Conservation (phyloP, 805 yeast genomes). For the Candida glaebosa region DNA sequence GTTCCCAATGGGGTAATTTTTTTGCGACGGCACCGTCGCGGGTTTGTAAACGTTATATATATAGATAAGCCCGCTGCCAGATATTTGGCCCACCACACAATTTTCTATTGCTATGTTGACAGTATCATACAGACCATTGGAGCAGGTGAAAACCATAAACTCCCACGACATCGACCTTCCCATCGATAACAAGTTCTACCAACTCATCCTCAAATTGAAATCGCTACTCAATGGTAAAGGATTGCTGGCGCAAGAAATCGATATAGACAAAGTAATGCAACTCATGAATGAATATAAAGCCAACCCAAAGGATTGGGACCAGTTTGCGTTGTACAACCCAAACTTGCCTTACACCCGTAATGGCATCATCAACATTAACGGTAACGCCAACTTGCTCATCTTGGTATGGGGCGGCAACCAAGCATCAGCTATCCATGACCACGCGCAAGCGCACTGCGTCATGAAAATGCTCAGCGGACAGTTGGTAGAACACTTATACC, state of each 20-base stretch:
- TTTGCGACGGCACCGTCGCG: constrained; percentile 2
- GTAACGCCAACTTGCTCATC: constrained; percentile 62
- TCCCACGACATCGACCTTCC: constrained; percentile 5
- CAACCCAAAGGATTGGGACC: constrained; percentile 52
- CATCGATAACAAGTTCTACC: constrained; percentile 16
- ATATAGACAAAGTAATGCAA: constrained; percentile 42
- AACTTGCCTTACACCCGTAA: constrained; percentile 55
- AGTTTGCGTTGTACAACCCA: constrained; percentile 53
- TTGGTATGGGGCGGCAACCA: constrained; percentile 70
- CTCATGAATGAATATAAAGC: constrained; percentile 49
- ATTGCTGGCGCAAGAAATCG: constrained; percentile 46
- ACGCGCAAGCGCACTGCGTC: constrained; percentile 72
- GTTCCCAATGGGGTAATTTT: constrained; percentile 1
- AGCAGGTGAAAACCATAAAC: neutral
- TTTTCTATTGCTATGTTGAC: neutral
- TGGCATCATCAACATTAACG: constrained; percentile 72
- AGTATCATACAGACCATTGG: neutral
- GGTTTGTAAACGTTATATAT: neutral
- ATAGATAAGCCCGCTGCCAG: too few relatives aligned
- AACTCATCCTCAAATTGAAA: constrained; percentile 26
- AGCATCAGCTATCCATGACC: constrained; percentile 67
- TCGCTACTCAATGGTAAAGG: constrained; percentile 31
- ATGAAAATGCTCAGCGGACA: constrained; percentile 65
- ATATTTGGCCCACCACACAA: too few relatives aligned
- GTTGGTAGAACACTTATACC: constrained; percentile 55